Conservation (phyloP, 1,139 yeast species). For the Hanseniaspora gamundiae region DNA sequence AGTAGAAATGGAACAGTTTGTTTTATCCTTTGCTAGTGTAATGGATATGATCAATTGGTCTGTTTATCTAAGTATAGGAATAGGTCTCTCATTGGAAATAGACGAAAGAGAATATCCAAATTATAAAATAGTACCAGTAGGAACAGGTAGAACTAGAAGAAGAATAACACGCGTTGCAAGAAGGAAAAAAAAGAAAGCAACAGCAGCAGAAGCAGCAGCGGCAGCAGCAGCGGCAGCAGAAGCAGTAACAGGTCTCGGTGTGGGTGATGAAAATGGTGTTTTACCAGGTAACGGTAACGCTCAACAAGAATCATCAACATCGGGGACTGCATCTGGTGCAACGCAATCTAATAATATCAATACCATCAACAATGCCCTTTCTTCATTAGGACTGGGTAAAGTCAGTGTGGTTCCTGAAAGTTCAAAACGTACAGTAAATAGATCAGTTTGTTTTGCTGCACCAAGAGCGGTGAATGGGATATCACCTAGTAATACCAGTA, state of each 20-base stretch:
- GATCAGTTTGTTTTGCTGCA: not conserved
- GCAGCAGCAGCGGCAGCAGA: too few species aligned
- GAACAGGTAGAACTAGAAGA: constrained; percentile 37
- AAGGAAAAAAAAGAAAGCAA: constrained; percentile 13
- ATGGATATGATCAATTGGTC: constrained; percentile 60
- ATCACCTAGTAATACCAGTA: not conserved
- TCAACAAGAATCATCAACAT: too few species aligned
- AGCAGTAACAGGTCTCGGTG: too few species aligned
- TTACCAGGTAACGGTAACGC: too few species aligned
- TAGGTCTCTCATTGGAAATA: constrained; percentile 53
- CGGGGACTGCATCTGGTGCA: too few species aligned
- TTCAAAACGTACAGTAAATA: constrained; percentile 3
- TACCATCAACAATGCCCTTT: too few species aligned
- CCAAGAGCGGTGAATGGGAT: not conserved
- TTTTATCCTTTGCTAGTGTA: constrained; percentile 41
- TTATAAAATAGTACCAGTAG: constrained; percentile 55
- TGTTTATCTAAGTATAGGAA: constrained; percentile 44
- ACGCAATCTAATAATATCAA: too few species aligned
- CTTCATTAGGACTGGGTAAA: too few species aligned
- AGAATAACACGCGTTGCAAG: constrained; percentile 23
- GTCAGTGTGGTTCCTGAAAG: not conserved
- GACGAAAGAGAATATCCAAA: constrained; percentile 47
- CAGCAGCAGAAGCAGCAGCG: not conserved
- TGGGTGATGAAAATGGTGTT: too few species aligned
- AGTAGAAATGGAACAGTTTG: constrained; percentile 56